Evolutionary conservation across 1,284 basidiomycete species (phyloP), one percentile per base, ranked within the genome.

Genomic region (Mycena citricolor): DNA sequence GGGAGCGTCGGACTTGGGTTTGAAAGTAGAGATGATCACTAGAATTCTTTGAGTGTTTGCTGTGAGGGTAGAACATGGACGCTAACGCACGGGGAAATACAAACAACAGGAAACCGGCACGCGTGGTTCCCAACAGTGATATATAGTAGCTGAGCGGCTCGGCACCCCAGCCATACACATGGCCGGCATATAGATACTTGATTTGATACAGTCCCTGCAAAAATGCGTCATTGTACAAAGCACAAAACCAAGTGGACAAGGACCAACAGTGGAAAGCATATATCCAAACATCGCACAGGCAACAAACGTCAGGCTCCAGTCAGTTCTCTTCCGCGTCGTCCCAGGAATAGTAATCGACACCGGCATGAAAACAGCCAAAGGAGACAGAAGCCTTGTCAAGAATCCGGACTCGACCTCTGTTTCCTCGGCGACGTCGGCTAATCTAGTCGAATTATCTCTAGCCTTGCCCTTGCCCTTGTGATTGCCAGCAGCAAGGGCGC

Each of bases 141-240:
- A 78, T 76, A 48, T 77, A 78, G 49, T 73, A 71, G 44, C 68
- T 66, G 35, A 72, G 73, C 62, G 73, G 62, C 19, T 68, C 66
- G 8, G 73, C 67, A 5, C 65, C 69, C 76, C 75, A 77, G 12
- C 61, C 56, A 52, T 74, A 78, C 3, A 73, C 68, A 51, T 77
- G 73, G 55, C 71, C 69, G 4, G 70, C 74, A 49, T 77, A 78
- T 33, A 78, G 58, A 49, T 76, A 77, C 57, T 77, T 77, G 26
- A 70, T 67, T 25, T 69, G 69, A 42, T 72, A 76, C 13, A 76
- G 64, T 39, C 72, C 74, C 74, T 77, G 44, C 28, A 20, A n/a
- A 33, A 14, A 23, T 22, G 41, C n/a, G 14, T 25, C 31, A 30
- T 48, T 32, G 43, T 24, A 41, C 32, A 31, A 17, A 19, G 37